Evolutionary conservation across 2,329 filamentous ascomycete genomes (phyloP).

Genomic region (Xylaria sp.): DNA sequence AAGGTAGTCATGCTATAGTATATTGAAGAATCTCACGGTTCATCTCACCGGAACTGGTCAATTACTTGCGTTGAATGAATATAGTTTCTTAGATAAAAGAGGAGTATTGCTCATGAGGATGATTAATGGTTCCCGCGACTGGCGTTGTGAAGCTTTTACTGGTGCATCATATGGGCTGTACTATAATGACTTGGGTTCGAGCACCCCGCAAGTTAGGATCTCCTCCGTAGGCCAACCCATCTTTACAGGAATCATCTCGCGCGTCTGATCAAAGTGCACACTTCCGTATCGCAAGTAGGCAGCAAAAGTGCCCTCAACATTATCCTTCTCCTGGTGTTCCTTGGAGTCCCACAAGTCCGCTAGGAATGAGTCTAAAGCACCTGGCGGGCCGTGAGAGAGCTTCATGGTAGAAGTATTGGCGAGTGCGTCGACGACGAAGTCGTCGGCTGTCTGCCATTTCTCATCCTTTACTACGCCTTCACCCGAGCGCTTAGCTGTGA

Average conservation of each 20-base stretch:
- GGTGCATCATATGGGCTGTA: not conserved
- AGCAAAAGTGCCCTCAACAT: constrained; percentile 47
- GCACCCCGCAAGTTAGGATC: constrained; percentile 41
- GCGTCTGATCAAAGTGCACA: constrained; percentile 46
- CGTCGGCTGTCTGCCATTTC: constrained; percentile 46
- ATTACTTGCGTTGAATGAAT: not conserved
- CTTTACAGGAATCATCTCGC: constrained; percentile 42
- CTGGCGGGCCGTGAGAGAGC: constrained; percentile 49
- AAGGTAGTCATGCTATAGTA: not conserved
- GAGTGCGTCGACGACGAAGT: constrained; percentile 48
- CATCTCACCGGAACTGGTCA: not conserved
- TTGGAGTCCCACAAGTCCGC: constrained; percentile 50
- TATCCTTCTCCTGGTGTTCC: constrained; percentile 49
- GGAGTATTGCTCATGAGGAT: not conserved
- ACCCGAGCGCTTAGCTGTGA: constrained; percentile 44
- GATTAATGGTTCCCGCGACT: not conserved
- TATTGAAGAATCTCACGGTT: not conserved
- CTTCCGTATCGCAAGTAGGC: constrained; percentile 48
- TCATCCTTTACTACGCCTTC: constrained; percentile 44
- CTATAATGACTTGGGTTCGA: constrained; percentile 40
- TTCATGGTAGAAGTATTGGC: constrained; percentile 51
- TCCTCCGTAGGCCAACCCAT: constrained; percentile 44
- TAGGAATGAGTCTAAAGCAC: constrained; percentile 46
- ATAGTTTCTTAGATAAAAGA: not conserved
- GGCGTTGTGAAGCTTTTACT: not conserved